Conservation (phyloP, 257 asterid genomes). For the Capsicum pubescens region DNA sequence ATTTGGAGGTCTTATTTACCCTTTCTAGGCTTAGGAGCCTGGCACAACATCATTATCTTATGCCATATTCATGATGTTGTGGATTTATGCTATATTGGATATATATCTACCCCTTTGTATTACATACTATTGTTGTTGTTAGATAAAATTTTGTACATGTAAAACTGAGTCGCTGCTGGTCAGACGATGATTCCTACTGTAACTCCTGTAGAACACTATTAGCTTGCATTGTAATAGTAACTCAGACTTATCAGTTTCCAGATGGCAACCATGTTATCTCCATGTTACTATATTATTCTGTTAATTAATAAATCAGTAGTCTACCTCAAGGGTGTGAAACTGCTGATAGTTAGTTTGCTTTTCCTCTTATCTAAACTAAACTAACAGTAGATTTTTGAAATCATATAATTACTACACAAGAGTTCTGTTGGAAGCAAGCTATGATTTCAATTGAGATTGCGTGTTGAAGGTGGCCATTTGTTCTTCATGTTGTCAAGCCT, state of each 20-base stretch:
- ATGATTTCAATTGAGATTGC: neutral
- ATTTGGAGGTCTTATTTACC: constrained; percentile 34
- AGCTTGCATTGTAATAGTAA: neutral
- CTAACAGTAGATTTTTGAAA: neutral
- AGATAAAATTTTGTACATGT: neutral
- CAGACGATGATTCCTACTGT: neutral
- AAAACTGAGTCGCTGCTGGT: neutral
- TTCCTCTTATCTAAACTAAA: neutral
- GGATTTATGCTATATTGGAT: neutral
- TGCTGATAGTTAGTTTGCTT: neutral
- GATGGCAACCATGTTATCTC: neutral
- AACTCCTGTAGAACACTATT: neutral
- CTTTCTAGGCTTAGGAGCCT: constrained; percentile 12
- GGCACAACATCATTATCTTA: neutral
- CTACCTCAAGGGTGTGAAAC: neutral
- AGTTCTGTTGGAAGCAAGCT: neutral
- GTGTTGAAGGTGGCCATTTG: neutral
- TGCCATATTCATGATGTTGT: neutral
- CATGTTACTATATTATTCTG: neutral
- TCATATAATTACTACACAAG: neutral
- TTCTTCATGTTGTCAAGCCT: neutral
- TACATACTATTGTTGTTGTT: neutral
- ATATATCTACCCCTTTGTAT: neutral
- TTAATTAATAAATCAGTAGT: neutral
- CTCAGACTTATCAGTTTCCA: neutral